phyloP scores from a whole-genome alignment of 2,329 filamentous ascomycete species.

The Diaporthe ilicicola region DNA sequence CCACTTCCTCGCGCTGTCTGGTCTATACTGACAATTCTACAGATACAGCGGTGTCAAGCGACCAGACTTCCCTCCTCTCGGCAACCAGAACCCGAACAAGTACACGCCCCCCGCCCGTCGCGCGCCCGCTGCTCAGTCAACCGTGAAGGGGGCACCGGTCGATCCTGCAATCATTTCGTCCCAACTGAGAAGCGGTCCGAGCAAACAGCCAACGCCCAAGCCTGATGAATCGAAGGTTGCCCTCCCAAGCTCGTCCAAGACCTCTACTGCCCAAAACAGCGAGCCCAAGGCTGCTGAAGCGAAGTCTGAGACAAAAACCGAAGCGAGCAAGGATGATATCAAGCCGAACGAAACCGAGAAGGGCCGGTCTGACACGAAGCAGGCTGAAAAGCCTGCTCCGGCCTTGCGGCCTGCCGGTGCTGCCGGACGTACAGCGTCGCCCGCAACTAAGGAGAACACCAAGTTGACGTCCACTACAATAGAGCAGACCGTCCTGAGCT shows the following conservation, averaged over 20 bases:
- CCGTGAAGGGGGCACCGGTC: constrained; percentile 78
- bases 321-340: constrained; percentile 41
- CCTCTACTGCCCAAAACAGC: constrained; percentile 40
- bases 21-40: constrained; percentile 35
- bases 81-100: constrained; percentile 64
- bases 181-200: constrained; percentile 66
- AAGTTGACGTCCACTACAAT: constrained; percentile 67
- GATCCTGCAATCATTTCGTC: constrained; percentile 92
- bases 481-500: constrained; percentile 67
- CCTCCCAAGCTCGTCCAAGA: constrained; percentile 35
- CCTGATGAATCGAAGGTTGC: constrained; percentile 46
- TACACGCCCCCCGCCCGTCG: constrained; percentile 92
- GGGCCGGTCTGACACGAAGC: constrained; percentile 36
- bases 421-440: constrained; percentile 51
- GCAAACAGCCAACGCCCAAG: constrained; percentile 50
- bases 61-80: constrained; percentile 77
- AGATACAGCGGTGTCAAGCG: constrained; percentile 89
- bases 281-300: constrained; percentile 41
- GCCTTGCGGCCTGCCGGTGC: constrained; percentile 43
- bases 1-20: constrained; percentile 30
- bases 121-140: constrained; percentile 77
- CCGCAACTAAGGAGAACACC: constrained; percentile 48
- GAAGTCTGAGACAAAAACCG: constrained; percentile 36
- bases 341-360: constrained; percentile 43
- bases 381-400: constrained; percentile 32